Evolutionary conservation across 345 rosid genomes (phyloP).

Genomic region (Eucalyptus paniculata): DNA sequence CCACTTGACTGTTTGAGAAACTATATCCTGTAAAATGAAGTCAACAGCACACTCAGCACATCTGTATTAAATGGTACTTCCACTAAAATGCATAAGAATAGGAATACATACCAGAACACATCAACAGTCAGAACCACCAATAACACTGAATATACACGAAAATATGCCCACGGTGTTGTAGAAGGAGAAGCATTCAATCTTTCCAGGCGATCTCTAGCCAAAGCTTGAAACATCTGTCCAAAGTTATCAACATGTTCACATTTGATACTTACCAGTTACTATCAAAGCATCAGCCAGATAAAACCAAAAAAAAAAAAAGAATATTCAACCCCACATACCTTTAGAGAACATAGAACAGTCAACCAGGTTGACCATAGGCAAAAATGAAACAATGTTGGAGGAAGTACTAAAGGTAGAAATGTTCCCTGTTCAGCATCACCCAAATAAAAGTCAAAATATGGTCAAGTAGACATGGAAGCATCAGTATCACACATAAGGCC

Average conservation of each 20-base stretch:
- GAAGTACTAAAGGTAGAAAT: conserved; percentile 80
- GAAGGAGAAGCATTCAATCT: conserved; percentile 94
- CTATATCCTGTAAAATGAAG: neutral
- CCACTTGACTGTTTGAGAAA: neutral
- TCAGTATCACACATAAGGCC: neutral
- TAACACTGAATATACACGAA: conserved; percentile 78
- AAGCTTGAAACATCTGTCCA: conserved; percentile 92
- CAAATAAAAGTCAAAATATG: neutral
- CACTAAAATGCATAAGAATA: neutral
- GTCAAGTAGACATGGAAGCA: neutral
- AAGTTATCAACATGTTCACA: neutral
- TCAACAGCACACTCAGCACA: neutral
- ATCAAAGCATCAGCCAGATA: neutral
- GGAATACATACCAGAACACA: conserved; percentile 51
- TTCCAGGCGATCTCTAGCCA: conserved; percentile 97
- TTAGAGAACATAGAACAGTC: conserved; percentile 69
- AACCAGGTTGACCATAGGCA: conserved; percentile 92
- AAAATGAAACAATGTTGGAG: conserved; percentile 69
- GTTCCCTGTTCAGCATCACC: conserved; percentile 53
- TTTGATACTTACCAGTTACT: neutral
- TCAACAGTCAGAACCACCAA: conserved; percentile 66
- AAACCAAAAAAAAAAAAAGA: neutral
- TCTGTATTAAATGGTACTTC: neutral
- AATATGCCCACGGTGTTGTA: conserved; percentile 76
- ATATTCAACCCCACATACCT: conserved; percentile 25